Evolutionary conservation across 2,329 filamentous ascomycete genomes (phyloP), one percentile per base, ranked within the genome.

Genomic region (Fusarium sp.): DNA sequence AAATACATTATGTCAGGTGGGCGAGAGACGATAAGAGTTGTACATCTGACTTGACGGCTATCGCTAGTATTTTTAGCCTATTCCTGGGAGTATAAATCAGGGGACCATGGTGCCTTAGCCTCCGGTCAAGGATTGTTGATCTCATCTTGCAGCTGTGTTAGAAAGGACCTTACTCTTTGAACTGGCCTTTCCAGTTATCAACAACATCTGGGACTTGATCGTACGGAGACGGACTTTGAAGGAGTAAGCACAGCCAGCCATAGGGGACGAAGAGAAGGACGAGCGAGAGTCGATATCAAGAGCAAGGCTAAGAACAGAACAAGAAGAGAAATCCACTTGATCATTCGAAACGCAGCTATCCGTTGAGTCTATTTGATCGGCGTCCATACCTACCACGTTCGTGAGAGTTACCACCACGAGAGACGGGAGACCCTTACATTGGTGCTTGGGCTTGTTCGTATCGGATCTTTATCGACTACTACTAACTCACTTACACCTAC

Each of bases 71-170:
- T 76, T 74, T 78, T 79, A 77, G 76, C 62, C 53, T 57, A 57
- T 60, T 58, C 61, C 57, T 47, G 57, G 64, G 65, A 77, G 71
- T 80, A 80, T 80, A 80, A 78, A 75, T 75, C 59, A 66, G 64
- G 70, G 57, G 74, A 66, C 57, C 23, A 56, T 43, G 63, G 59
- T 73, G 75, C 72, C 59, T 73, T 58, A 53, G 67, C 43, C 54
- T 61, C 64, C n/a, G 50, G 52, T 53, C 49, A 50, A 69, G 58
- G 46, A 50, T 61, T 58, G 70, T 54, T 60, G 71, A 76, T 75
- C 75, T 72, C 61, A 78, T 77, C 72, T 71, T 77, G 73, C 72
- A 79, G 71, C 77, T 68, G 60, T 72, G 65, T 69, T 64, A 74
- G 64, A 75, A 74, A 71, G 40, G 66, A 56, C 43, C 50, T 60